These are phyloP conservation scores for Fusarium clavum DNA, from an alignment of 2,329 filamentous ascomycete genomes.

Conservation along the genomic window DNA sequence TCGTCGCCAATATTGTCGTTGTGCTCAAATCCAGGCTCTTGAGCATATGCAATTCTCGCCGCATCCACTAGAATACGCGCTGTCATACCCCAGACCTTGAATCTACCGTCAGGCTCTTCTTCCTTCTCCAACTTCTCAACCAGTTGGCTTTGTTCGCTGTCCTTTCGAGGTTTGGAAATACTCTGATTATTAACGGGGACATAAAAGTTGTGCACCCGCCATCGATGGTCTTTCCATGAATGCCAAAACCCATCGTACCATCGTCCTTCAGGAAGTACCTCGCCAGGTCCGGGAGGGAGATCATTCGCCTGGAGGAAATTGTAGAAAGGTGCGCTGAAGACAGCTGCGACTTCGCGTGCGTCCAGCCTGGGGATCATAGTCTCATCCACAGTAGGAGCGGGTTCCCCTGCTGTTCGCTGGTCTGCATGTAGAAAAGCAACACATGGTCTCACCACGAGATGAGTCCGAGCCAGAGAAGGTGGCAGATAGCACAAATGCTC, in stretches of 20 bases:
- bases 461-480: constrained; percentile 77
- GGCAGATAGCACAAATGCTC: constrained; percentile 91
- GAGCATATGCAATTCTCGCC: constrained; percentile 83
- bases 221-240: constrained; percentile 80
- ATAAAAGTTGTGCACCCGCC: constrained; percentile 92
- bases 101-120: constrained; percentile 65
- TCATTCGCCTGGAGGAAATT: constrained; percentile 78
- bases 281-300: constrained; percentile 58
- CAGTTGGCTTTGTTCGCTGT: constrained; percentile 57
- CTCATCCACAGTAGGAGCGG: constrained; percentile 68
- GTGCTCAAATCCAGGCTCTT: constrained; percentile 86
- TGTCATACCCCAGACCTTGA: constrained; percentile 96
- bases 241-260: constrained; percentile 93
- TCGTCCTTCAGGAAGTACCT: constrained; percentile 62
- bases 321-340: constrained; percentile 90
- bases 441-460: constrained; percentile 79
- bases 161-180: constrained; percentile 69
- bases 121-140: constrained; percentile 60
- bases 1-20: constrained; percentile 66
- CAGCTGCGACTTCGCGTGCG: constrained; percentile 90
- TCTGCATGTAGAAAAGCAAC: constrained; percentile 80
- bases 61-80: constrained; percentile 90
- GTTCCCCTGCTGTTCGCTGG: constrained; percentile 52
- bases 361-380: constrained; percentile 83
- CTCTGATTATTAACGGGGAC: constrained; percentile 80